Conservation (phyloP, 169 alveolate genomes). For the Cryptosporidium sp. region DNA sequence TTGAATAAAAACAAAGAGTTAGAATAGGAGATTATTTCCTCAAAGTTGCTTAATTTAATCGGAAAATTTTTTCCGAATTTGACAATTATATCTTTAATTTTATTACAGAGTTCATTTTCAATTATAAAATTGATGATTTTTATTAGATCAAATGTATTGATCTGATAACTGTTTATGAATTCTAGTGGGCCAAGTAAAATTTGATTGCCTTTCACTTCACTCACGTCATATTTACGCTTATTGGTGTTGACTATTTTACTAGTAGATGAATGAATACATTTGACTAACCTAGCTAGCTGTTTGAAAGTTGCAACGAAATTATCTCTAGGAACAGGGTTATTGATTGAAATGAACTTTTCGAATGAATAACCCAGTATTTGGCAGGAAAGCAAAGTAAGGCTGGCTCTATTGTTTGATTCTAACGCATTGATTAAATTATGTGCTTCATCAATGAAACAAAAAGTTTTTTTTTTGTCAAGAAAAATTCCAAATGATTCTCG, state of each 20-base stretch:
- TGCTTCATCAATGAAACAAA: constrained; percentile 85
- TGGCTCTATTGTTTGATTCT: constrained; percentile 53
- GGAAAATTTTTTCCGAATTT: constrained; percentile 30
- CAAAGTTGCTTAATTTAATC: background rate
- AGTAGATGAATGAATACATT: constrained; percentile 21
- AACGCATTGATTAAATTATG: constrained; percentile 80
- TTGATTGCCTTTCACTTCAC: background rate
- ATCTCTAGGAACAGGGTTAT: background rate
- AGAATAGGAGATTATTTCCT: background rate
- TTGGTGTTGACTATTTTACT: background rate
- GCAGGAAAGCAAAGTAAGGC: constrained; percentile 12
- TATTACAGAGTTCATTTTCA: constrained; percentile 69
- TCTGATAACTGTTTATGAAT: constrained; percentile 72
- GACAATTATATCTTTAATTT: constrained; percentile 75
- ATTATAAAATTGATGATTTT: constrained; percentile 28
- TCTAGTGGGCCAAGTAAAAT: constrained; percentile 46
- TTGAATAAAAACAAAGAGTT: constrained; percentile 72
- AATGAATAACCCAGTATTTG: constrained; percentile 14
- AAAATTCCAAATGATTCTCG: constrained; percentile 75
- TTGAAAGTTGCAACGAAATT: constrained; percentile 3
- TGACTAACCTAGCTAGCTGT: constrained; percentile 32
- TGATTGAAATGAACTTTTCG: constrained; percentile 10
- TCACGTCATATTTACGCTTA: constrained; percentile 8
- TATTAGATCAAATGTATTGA: constrained; percentile 62
- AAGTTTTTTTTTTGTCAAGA: constrained; percentile 76